Conservation (phyloP, 495 filamentous ascomycete genomes). For the Pseudomonodictys pantanalensis region DNA sequence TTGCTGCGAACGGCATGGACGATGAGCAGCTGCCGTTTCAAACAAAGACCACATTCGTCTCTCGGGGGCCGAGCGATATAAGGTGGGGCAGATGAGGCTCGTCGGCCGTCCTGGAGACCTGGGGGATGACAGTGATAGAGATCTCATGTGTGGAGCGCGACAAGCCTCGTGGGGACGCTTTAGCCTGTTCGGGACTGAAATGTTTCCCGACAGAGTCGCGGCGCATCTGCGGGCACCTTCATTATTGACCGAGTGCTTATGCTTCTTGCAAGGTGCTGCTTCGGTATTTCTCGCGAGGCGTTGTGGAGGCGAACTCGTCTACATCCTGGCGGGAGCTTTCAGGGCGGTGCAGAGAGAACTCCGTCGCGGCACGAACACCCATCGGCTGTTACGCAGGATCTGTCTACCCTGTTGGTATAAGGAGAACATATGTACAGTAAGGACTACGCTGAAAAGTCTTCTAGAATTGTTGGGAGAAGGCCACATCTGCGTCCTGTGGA, state of each 20-base stretch:
- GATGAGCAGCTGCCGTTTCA: constrained; percentile 21
- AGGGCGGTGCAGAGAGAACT: too few species aligned
- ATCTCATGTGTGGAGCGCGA: constrained; percentile 6
- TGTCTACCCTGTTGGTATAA: too few species aligned
- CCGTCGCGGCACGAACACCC: too few species aligned
- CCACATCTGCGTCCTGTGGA: neutral
- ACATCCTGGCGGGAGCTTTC: too few species aligned
- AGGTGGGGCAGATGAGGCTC: constrained; percentile 1
- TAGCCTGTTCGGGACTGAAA: constrained; percentile 5
- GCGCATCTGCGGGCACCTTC: too few species aligned
- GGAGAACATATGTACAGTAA: neutral
- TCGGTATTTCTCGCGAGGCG: too few species aligned
- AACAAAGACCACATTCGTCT: constrained; percentile 7
- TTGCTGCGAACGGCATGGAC: neutral
- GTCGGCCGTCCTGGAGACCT: constrained; percentile 11
- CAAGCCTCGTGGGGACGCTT: constrained; percentile 16
- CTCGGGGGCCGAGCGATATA: constrained; percentile 26
- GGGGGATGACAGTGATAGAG: neutral
- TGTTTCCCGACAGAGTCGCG: constrained; percentile 14
- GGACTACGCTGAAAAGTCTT: neutral
- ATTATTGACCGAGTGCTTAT: constrained; percentile 19
- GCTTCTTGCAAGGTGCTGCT: neutral
- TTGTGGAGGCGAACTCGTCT: too few species aligned
- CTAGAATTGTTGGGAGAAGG: constrained; percentile 4
- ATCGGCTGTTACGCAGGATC: too few species aligned